Percentiles rank a stretch among this genome's conserved stretches.
Conservation (phyloP, 2,329 filamentous ascomycete species). For the Mycosphaerella arachidis region DNA sequence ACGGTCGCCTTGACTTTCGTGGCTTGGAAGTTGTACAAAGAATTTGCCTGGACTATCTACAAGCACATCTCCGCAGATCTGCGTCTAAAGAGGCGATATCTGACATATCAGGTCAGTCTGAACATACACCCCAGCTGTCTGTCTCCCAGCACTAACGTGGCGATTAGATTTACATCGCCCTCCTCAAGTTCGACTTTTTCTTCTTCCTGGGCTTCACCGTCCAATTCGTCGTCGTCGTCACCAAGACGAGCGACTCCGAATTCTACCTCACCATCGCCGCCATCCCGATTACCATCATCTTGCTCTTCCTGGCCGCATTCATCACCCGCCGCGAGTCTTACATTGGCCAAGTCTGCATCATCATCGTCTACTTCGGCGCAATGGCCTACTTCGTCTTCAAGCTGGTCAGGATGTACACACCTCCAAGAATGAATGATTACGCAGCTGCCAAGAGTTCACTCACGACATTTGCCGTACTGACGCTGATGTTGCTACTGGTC, state of each 20-base stretch:
- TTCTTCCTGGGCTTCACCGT: conserved; percentile 99
- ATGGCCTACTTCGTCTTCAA: conserved; percentile 98
- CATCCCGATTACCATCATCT: conserved; percentile 83
- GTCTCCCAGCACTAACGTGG: conserved; percentile 9
- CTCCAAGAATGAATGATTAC: conserved; percentile 53
- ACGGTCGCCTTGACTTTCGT: conserved; percentile 70
- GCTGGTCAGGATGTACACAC: conserved; percentile 87
- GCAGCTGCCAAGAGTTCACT: conserved; percentile 75
- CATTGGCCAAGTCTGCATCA: conserved; percentile 69
- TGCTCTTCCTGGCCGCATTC: conserved; percentile 78
- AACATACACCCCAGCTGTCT: conserved; percentile 15
- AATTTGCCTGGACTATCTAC: conserved; percentile 98
- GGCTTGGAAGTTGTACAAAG: conserved; percentile 94
- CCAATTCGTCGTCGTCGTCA: conserved; percentile 93
- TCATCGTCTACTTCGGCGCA: conserved; percentile 79
- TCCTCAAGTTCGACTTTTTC: conserved; percentile 99
- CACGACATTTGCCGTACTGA: conserved; percentile 90
- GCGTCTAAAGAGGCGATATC: conserved; percentile 91
- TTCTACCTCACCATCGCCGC: conserved; percentile 83
- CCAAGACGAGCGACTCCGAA: conserved; percentile 62
- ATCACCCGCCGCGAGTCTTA: conserved; percentile 81
- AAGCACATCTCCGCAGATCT: conserved; percentile 98
- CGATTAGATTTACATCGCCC: conserved; percentile 84
- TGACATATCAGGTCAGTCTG: conserved; percentile 82
- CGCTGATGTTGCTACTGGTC: conserved; percentile 78